Percentiles rank a stretch among this genome's conserved stretches.
Evolutionary conservation across 2,329 filamentous ascomycete species (phyloP).

Genomic region (Leptosphaerulina australis): DNA sequence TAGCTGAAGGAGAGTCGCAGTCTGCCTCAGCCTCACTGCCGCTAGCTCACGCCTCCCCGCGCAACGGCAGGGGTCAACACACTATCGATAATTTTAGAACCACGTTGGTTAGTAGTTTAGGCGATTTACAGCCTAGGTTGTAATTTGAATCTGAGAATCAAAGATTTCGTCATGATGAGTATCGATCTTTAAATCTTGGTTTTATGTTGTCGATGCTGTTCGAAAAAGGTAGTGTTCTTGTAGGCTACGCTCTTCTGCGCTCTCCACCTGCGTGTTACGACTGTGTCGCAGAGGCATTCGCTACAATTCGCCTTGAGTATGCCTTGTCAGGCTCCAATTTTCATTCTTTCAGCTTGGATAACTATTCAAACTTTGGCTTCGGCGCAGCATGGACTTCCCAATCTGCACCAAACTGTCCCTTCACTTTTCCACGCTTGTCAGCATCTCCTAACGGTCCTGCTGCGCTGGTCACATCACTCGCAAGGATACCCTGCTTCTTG

Average conservation of each 20-base stretch:
- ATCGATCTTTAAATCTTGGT: not conserved
- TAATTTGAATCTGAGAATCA: not conserved
- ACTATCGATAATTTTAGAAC: conserved; percentile 22
- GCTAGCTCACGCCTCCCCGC: conserved; percentile 18
- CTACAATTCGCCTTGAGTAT: conserved; percentile 5
- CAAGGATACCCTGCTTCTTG: conserved; percentile 56
- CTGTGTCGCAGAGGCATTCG: conserved; percentile 4
- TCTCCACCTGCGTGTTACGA: conserved; percentile 14
- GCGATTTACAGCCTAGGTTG: conserved; percentile 12
- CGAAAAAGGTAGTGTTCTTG: not conserved
- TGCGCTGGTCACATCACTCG: conserved; percentile 55
- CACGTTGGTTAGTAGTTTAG: conserved; percentile 19
- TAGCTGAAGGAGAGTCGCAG: conserved; percentile 14
- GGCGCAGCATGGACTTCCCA: conserved; percentile 55
- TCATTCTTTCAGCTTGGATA: not conserved
- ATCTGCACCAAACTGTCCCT: conserved; percentile 40
- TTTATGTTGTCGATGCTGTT: not conserved
- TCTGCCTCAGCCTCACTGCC: conserved; percentile 17
- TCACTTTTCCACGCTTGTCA: conserved; percentile 32
- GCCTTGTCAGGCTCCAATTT: conserved; percentile 3
- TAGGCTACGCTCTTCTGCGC: not conserved
- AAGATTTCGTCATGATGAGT: conserved; percentile 5
- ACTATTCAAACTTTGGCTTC: conserved; percentile 7
- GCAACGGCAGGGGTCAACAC: conserved; percentile 13
- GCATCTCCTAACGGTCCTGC: conserved; percentile 41